These are phyloP conservation scores for Capsicum rhomboideum DNA, from an alignment of 257 asterid species.

Conservation along the genomic window DNA sequence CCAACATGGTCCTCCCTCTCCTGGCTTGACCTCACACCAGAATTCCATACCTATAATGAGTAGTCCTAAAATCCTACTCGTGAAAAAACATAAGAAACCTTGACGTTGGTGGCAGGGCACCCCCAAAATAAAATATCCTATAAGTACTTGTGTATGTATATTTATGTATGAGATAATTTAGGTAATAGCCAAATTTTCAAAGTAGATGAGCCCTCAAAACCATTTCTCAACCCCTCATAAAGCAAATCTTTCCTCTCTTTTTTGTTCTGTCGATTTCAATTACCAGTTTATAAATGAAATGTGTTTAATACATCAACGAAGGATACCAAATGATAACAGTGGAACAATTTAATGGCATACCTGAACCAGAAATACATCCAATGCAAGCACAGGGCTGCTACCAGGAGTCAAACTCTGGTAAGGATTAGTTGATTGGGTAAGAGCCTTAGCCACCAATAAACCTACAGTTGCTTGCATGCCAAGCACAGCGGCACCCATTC, in stretches of 20 bases:
- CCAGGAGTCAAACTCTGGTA: conserved; percentile 77
- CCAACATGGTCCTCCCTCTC: background rate
- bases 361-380: conserved; percentile 98
- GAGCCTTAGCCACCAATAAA: conserved; percentile 92
- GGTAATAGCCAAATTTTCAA: background rate
- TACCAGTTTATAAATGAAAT: background rate
- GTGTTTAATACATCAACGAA: background rate
- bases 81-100: background rate
- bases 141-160: background rate
- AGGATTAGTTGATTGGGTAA: conserved; percentile 83
- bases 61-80: background rate
- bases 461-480: conserved; percentile 99
- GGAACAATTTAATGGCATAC: conserved; percentile 23
- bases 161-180: background rate
- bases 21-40: background rate
- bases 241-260: background rate
- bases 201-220: background rate
- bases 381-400: conserved; percentile 73
- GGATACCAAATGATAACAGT: background rate
- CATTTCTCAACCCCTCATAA: background rate
- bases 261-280: background rate
- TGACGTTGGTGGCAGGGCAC: background rate
- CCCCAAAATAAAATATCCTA: background rate
- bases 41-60: background rate
- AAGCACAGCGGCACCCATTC: conserved; percentile 90